A percentile compares a stretch with the other conserved stretches of the same genome.
phyloP scores from a whole-genome alignment of 305 asterid species.

The Fraxinus velutina region DNA sequence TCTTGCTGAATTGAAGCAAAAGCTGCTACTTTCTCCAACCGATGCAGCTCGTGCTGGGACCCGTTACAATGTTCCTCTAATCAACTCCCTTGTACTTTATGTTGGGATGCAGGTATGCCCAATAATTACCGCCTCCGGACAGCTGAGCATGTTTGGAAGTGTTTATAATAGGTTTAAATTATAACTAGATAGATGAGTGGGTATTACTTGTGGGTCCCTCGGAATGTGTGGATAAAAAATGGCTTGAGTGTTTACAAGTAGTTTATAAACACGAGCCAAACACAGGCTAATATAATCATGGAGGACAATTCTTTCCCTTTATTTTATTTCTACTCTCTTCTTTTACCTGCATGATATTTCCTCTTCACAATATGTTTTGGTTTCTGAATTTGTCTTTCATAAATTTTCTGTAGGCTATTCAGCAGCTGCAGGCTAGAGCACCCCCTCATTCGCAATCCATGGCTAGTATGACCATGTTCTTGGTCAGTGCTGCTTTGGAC shows the following conservation, averaged over 20 bases:
- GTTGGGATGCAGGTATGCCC: slow-evolving; percentile 80
- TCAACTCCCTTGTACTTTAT: slow-evolving; percentile 93
- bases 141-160: not conserved
- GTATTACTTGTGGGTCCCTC: not conserved
- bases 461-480: slow-evolving; percentile 57
- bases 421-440: slow-evolving; percentile 77
- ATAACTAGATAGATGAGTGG: not conserved
- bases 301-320: not conserved
- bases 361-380: not conserved
- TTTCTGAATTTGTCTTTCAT: slow-evolving; percentile 4
- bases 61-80: slow-evolving; percentile 84
- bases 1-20: slow-evolving; percentile 78
- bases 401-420: slow-evolving; percentile 62
- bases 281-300: not conserved
- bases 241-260: not conserved
- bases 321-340: not conserved
- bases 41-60: slow-evolving; percentile 90
- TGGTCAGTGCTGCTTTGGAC: slow-evolving; percentile 89
- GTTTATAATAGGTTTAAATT: not conserved
- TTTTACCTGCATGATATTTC: not conserved
- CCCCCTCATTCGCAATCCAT: slow-evolving; percentile 71
- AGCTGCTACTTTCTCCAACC: slow-evolving; percentile 69
- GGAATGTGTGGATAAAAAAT: not conserved
- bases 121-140: not conserved
- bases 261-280: not conserved